phyloP scores from a whole-genome alignment of 2,329 filamentous ascomycete species.

The Fusarium concolor region DNA sequence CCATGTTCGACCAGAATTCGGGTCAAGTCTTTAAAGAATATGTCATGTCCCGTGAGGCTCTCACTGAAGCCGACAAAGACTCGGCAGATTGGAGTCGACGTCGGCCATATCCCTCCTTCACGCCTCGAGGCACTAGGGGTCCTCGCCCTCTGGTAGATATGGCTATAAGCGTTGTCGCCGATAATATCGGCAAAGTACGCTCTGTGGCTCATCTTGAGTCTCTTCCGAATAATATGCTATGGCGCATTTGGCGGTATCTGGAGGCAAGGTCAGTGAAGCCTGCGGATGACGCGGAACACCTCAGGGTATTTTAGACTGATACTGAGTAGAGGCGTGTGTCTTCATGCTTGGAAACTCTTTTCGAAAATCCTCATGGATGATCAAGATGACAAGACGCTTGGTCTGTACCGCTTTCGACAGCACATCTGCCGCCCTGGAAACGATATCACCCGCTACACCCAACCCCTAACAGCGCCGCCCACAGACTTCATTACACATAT shows the following conservation, averaged over 20 bases:
- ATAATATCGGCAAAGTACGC: constrained; percentile 52
- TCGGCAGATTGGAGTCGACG: constrained; percentile 53
- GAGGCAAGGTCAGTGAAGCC: constrained; percentile 52
- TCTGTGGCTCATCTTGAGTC: constrained; percentile 50
- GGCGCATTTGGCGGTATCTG: constrained; percentile 56
- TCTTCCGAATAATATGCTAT: constrained; percentile 51
- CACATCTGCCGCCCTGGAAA: constrained; percentile 54
- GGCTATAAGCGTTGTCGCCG: constrained; percentile 52
- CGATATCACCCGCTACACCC: constrained; percentile 52
- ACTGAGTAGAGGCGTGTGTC: constrained; percentile 49
- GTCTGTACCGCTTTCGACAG: constrained; percentile 54
- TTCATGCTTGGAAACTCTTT: constrained; percentile 57
- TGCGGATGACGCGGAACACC: not conserved
- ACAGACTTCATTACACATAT: constrained; percentile 57
- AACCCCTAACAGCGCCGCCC: constrained; percentile 52
- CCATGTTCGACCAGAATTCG: constrained; percentile 51
- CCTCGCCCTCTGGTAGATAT: constrained; percentile 55
- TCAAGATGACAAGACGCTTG: constrained; percentile 51
- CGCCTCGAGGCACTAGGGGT: constrained; percentile 47
- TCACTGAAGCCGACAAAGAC: constrained; percentile 38
- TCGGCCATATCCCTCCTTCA: constrained; percentile 46
- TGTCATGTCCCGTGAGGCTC: constrained; percentile 47
- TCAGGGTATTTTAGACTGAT: constrained; percentile 2
- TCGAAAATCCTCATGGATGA: constrained; percentile 50
- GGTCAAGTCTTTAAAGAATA: constrained; percentile 56